Evolutionary conservation across 208 protist species (phyloP).

Genomic region (Leishmania mexicana): DNA sequence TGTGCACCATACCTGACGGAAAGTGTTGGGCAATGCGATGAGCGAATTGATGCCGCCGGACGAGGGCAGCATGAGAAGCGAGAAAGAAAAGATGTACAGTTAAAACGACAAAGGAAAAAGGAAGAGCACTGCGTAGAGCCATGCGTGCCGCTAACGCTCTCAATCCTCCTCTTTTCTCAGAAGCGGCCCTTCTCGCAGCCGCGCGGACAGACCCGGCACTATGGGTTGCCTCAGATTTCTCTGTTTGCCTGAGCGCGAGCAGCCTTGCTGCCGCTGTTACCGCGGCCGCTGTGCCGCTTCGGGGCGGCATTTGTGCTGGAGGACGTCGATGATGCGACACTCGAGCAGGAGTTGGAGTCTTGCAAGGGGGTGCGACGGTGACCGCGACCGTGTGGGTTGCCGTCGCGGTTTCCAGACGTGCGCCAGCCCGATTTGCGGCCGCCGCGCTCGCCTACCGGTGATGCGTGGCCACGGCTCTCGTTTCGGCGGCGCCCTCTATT

Average conservation of each 20-base stretch:
- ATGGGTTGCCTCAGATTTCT: not conserved
- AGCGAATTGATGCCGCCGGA: not conserved
- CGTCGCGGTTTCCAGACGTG: not conserved
- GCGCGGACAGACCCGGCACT: not conserved
- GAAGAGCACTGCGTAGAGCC: not conserved
- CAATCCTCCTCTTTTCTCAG: not conserved
- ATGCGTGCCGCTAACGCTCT: not conserved
- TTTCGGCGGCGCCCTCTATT: not conserved
- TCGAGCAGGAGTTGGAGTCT: conserved; percentile 7
- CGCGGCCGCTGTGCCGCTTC: conserved; percentile 9
- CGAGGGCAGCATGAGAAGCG: not conserved
- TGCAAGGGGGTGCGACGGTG: conserved; percentile 15
- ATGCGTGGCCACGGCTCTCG: conserved; percentile 5
- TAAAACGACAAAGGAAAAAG: not conserved
- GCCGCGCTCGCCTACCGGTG: conserved; percentile 6
- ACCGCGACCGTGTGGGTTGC: conserved; percentile 3
- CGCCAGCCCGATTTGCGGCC: not conserved
- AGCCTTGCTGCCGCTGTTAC: not conserved
- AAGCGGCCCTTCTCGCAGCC: not conserved
- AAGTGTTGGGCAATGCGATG: not conserved
- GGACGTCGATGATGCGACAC: not conserved
- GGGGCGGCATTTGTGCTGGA: conserved; percentile 1
- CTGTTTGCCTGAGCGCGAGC: not conserved
- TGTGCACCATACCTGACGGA: not conserved
- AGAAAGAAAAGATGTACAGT: not conserved